Conservation (phyloP, 2,329 filamentous ascomycete genomes). For the Phialophora macrospora region DNA sequence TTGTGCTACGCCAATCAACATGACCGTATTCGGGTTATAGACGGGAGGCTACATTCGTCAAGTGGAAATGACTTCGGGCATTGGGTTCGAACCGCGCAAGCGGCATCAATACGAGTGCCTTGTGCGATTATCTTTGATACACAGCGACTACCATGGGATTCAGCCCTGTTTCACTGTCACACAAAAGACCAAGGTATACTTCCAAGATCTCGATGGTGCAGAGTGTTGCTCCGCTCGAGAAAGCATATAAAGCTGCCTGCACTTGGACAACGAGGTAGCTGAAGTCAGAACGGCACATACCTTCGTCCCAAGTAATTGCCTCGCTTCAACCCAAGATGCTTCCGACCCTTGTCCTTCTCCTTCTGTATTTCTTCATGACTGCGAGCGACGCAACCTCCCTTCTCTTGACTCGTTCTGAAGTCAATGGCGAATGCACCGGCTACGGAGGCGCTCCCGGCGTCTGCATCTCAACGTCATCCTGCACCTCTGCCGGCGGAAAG, state of each 20-base stretch:
- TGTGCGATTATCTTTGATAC: neutral
- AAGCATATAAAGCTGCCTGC: neutral
- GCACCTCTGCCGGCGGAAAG: slow-evolving; percentile 47
- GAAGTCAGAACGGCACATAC: neutral
- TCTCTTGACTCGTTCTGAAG: slow-evolving; percentile 15
- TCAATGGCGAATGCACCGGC: slow-evolving; percentile 22
- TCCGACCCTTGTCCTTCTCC: neutral
- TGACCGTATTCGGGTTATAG: neutral
- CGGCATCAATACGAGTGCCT: neutral
- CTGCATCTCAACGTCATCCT: slow-evolving; percentile 48
- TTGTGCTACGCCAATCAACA: neutral
- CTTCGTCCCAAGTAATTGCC: neutral
- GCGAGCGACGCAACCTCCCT: neutral
- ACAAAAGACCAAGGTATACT: neutral
- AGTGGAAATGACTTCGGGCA: neutral
- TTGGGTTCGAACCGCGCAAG: neutral
- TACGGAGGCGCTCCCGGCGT: slow-evolving; percentile 41
- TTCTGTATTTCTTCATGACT: neutral
- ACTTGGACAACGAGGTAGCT: neutral
- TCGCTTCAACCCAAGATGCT: slow-evolving; percentile 1
- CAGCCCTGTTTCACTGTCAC: neutral
- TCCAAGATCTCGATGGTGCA: neutral
- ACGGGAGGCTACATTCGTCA: neutral
- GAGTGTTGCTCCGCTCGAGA: neutral
- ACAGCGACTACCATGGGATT: neutral